Evolutionary conservation across 148 eudicot species (phyloP), one percentile per base, ranked within the genome.

Genomic region (Fagopyrum esculentum): DNA sequence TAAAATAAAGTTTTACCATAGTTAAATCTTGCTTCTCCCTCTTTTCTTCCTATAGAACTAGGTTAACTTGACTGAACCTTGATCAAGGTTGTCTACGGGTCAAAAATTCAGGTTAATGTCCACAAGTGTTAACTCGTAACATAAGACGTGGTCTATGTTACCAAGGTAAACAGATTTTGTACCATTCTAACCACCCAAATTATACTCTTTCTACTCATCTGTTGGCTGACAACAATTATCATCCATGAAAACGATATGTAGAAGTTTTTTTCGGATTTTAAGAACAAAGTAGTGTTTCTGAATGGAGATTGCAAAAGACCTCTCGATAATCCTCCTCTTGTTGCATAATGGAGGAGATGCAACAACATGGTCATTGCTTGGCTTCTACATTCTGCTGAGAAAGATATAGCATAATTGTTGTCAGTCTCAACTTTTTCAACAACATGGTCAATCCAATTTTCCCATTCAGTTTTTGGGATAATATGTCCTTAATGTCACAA

Each of bases 371-470:
- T 71, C 15, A 45, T 45, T 45, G 12, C 0, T 3, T 45, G 73
- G 73, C 73, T 71, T 3, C 22, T 72, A 3, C 55, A 72, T 12
- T 48, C 35, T 0, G 26, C 47, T 13, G 50, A n/a, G n/a, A 29
- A 22, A 6, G 74, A 72, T 9, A 72, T 72, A 29, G 74, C 74
- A 9, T 11, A n/a, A n/a, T n/a, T n/a, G n/a, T n/a, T n/a, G n/a
- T n/a, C n/a, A n/a, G n/a, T n/a, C n/a, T n/a, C n/a, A n/a, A n/a
- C n/a, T n/a, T n/a, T n/a, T n/a, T n/a, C n/a, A n/a, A n/a, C n/a
- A n/a, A n/a, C n/a, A n/a, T n/a, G n/a, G n/a, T n/a, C n/a, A n/a
- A n/a, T n/a, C n/a, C n/a, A n/a, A n/a, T n/a, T n/a, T n/a, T n/a
- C n/a, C n/a, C n/a, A n/a, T n/a, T n/a, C n/a, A n/a, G n/a, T n/a